Evolutionary conservation across 2,329 filamentous ascomycete species (phyloP), one percentile per base, ranked within the genome.

Genomic region (Aspergillus piperis): DNA sequence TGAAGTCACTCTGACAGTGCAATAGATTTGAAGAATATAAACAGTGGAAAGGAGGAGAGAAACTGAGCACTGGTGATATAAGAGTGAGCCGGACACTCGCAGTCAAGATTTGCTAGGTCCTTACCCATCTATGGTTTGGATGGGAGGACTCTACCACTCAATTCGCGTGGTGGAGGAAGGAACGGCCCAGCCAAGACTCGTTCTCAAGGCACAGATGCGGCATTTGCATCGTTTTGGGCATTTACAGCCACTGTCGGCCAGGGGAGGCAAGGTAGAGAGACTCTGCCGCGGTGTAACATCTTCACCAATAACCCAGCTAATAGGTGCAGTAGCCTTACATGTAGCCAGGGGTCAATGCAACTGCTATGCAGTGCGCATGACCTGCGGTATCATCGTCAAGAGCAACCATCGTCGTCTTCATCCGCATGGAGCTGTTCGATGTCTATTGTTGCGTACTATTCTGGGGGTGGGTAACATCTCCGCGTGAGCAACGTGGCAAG

Each of bases 1-100:
- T 55, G 53, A 55, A 47, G 53, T 55, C 53, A 47, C 53, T 44
- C 41, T 55, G 53, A 55, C 41, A 41, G 53, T 11, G 10, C 32
- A 36, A 23, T 44, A 23, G 2, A 44, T 44, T 15, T 23, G 3
- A 17, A 13, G 41, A 8, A 23, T 44, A 44, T 44, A 44, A 44
- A 13, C 32, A 36, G 32, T 15, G 32, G 32, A 36, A 36, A 36
- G 11, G 11, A 1, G 11, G 32, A 36, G 4, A 36, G 32, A 15
- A 36, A 36, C 11, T 15, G 32, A 36, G 32, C 17, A 23, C 41
- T 23, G 19, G 41, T 50, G 47, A 50, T 50, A 17, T 8, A 30
- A 50, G 47, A 50, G 25, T 30, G 44, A 49, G 44, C 13, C 41
- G 41, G 41, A 13, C 41, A 19, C 41, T 44, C 19, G 10, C 13